Conservation (phyloP, 2,329 filamentous ascomycete species). For the Emmonsiellopsis sp. region DNA sequence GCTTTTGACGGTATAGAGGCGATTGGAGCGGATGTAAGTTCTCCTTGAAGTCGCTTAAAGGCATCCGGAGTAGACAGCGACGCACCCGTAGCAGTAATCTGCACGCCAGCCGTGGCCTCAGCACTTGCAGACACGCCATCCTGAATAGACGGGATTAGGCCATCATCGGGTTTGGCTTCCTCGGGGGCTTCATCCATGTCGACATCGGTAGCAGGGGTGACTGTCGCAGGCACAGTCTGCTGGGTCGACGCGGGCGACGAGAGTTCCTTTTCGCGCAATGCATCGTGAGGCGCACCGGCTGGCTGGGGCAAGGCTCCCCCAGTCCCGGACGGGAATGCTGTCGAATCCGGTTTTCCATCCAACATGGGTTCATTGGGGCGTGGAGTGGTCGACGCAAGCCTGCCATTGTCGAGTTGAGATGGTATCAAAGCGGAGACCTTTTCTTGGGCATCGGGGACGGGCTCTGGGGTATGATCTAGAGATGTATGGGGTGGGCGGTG, state of each 20-base stretch:
- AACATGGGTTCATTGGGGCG: not conserved
- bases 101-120: not conserved
- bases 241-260: not conserved
- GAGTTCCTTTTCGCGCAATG: not conserved
- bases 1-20: slow-evolving; percentile 2
- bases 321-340: not conserved
- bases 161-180: not conserved
- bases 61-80: not conserved
- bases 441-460: not conserved
- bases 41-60: not conserved
- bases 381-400: too few species aligned
- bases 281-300: not conserved
- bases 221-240: not conserved
- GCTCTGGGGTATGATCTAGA: not conserved
- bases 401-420: too few species aligned
- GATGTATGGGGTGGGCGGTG: not conserved
- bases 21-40: not conserved
- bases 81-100: slow-evolving; percentile 2
- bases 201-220: not conserved
- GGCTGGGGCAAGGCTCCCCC: not conserved
- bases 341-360: not conserved
- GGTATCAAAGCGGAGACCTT: not conserved
- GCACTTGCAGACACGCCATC: not conserved
- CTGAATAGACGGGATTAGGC: not conserved
- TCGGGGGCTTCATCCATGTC: slow-evolving; percentile 1